Evolutionary conservation across 306 rosid genomes (phyloP).

Genomic region (Coriaria nepalensis): DNA sequence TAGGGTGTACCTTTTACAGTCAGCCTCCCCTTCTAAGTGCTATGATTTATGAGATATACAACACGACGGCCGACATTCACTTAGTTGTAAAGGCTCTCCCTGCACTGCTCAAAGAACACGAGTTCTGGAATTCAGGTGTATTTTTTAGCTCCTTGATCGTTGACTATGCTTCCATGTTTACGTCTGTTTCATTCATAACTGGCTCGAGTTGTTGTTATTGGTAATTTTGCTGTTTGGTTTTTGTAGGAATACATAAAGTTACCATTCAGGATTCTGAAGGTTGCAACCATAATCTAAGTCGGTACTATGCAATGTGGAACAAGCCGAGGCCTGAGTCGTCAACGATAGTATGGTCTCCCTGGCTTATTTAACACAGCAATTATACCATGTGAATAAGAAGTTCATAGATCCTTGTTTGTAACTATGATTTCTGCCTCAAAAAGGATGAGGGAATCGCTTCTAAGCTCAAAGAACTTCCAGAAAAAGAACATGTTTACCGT

Average conservation of each 20-base stretch:
- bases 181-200: no score
- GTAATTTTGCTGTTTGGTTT: conserved; percentile 10
- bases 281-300: conserved; percentile 41
- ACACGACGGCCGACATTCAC: conserved; percentile 43
- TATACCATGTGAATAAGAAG: conserved; percentile 8
- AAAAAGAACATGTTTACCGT: conserved; percentile 48
- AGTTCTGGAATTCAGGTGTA: conserved; percentile 91
- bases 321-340: conserved; percentile 79
- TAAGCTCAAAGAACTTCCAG: conserved; percentile 31
- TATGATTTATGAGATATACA: conserved; percentile 65
- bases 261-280: conserved; percentile 41
- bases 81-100: conserved; percentile 60
- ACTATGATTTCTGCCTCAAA: not conserved
- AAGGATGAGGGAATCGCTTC: conserved; percentile 70
- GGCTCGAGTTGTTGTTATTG: no score
- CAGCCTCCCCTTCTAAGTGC: conserved; percentile 95
- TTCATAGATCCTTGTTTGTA: not conserved
- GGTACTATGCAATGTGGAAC: conserved; percentile 87
- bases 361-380: conserved; percentile 3
- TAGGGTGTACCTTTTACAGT: conserved; percentile 35
- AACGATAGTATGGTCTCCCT: conserved; percentile 32
- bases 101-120: conserved; percentile 61
- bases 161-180: no score
- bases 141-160: no score
- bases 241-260: conserved; percentile 55